Base-by-base conservation (phyloP, 2,329 filamentous ascomycete genomes). In the Colletotrichum karsti region DNA sequence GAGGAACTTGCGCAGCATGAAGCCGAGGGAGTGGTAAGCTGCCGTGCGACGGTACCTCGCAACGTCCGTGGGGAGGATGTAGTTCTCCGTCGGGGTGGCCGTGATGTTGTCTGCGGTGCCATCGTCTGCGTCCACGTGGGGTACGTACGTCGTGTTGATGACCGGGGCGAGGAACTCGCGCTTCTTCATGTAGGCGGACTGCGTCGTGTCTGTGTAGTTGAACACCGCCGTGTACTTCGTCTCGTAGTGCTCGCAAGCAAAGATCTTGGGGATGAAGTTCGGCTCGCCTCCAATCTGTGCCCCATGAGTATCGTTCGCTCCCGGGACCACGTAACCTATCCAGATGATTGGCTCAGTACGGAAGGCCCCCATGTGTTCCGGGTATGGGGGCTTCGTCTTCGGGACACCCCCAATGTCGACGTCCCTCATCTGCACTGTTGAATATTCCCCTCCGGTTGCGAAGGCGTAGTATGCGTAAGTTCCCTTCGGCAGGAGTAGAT, bases 191-290 rank as follows among this genome's bases (percentile, higher is more conserved):
- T 69, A 72, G 3, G 74, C 71, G 9, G 63, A 57, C 70, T 79
- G 77, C 18, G 70, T 64, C 0, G 73, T 72, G 1, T 74, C 73
- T 2, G 63, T 72, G 58, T 75, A 77, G 50, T 70, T 73, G 60
- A 80, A 77, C 2, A 67, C 51, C 12, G 79, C 73, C 2, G 67
- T 73, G 69, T 80, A 80, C 13, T 72, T 69, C 4, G 76, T 76
- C 64, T 78, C 77, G 50, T 79, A 77, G 42, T 80, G 74, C 55
- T 78, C 77, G 58, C 79, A 81, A 1, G 72, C 76, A 24, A 80
- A 73, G 3, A 79, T 73, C 61, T 76, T 76, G 8, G 77, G 78
- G 2, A 75, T 69, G 30, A 77, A 76, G 13, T 75, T 65, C 72
- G 74, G 75, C 5, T 65, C 69, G 5, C 71, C 69, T 20, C 68